Evolutionary conservation across 1,284 basidiomycete species (phyloP).

Genomic region (Rhodotorula sp.): DNA sequence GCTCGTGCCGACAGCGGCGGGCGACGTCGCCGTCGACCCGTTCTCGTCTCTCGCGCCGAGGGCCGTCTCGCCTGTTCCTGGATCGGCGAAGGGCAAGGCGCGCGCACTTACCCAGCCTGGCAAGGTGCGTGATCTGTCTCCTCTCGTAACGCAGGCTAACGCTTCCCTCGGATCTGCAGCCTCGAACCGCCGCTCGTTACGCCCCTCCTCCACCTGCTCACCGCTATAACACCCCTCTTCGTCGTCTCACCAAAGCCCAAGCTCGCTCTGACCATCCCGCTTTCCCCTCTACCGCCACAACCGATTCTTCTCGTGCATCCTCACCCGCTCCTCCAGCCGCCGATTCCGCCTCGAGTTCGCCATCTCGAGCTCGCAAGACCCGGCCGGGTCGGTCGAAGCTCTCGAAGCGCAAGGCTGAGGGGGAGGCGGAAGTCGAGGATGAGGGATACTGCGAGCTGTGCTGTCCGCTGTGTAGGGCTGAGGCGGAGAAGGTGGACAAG

Average conservation of each 20-base stretch:
- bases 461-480: slow-evolving; percentile 9
- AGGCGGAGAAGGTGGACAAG: not conserved
- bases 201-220: slow-evolving; percentile 13
- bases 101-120: slow-evolving; percentile 13
- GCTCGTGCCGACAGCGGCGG: not conserved
- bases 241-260: not conserved
- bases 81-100: slow-evolving; percentile 30
- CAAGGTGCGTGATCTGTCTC: slow-evolving; percentile 1
- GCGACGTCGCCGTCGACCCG: slow-evolving; percentile 6
- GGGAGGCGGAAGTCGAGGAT: not conserved
- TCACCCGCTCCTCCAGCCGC: slow-evolving; percentile 1
- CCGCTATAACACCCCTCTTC: slow-evolving; percentile 9
- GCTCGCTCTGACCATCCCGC: not conserved
- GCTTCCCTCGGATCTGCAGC: not conserved
- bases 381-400: not conserved
- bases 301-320: not conserved
- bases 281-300: not conserved
- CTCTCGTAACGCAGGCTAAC: not conserved
- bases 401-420: not conserved
- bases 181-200: slow-evolving; percentile 5
- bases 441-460: slow-evolving; percentile 9
- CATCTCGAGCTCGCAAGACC: too few species aligned
- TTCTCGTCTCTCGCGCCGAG: slow-evolving; percentile 35
- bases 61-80: slow-evolving; percentile 5
- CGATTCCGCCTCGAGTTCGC: too few species aligned